Base-by-base conservation (phyloP, 768 basidiomycete species). In the Mycena vitilis region DNA sequence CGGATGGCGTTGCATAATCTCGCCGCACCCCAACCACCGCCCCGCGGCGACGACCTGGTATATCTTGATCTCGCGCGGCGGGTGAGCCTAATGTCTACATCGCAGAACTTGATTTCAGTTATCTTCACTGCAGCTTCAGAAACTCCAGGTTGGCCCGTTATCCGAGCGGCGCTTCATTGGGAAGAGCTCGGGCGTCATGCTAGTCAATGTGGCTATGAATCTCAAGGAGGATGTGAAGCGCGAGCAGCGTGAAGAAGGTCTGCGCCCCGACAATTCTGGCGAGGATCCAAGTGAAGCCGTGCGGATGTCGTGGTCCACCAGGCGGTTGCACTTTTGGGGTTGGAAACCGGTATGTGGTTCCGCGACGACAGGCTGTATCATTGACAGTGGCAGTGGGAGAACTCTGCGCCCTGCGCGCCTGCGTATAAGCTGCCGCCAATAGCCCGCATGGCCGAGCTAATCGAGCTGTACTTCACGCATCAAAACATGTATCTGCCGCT, bases 391-490 rank as follows among this genome's bases (percentile, higher is more conserved):
- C 18, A 68, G 62, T 60, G 62, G 62, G 51, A 47, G 15, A 48
- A 59, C 34, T 16, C 30, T 7, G 15, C 51, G 44, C 13, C 6
- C 1, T 25, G 52, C 1, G 34, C 36, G 7, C 42, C n/a, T 63
- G 10, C 36, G 13, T 86, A 84, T 40, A 0, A 1, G 12, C 89
- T 88, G 70, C 90, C 89, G 0, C 81, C 85, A 1, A 63, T 76
- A 0, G 88, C 87, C 53, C 84, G 95, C 48, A 80, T 87, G 11
- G 48, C 65, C 6, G 49, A 70, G 0, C 82, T 96, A 44, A 78
- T 94, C 44, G 84, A 90, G 42, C 78, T 88, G n/a, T 95, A 91
- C 73, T 96, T 96, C 75, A 65, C 67, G 0, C 69, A 85, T 42
- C 59, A 84, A 64, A 92, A 95, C 73, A 66, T 83, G n/a, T 80